Percentiles rank a stretch among this genome's conserved stretches.
phyloP scores from a whole-genome alignment of 176 grass and related monocot species.

The Oryza meridionalis region DNA sequence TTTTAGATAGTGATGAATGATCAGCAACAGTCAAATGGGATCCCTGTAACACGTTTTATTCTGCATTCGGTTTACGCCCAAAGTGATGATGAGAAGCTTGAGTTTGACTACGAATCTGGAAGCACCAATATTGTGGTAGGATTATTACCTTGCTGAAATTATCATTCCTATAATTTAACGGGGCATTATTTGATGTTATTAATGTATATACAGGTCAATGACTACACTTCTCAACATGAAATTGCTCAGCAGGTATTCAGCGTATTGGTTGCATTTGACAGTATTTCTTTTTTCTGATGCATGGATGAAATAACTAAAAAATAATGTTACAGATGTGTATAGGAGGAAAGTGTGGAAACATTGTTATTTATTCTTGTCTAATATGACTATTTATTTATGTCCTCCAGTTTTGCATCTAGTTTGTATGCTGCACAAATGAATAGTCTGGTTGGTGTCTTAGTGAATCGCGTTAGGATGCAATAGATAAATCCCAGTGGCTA shows the following conservation, averaged over 20 bases:
- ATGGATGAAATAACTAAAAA: background rate
- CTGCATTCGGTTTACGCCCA: slow-evolving; percentile 96
- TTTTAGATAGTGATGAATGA: slow-evolving; percentile 98
- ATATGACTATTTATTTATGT: background rate
- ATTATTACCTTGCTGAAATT: slow-evolving; percentile 25
- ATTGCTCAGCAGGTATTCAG: slow-evolving; percentile 81
- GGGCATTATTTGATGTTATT: slow-evolving; percentile 34
- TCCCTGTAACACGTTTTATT: slow-evolving; percentile 86
- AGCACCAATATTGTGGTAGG: slow-evolving; percentile 86
- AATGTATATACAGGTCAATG: slow-evolving; percentile 64
- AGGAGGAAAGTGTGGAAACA: background rate
- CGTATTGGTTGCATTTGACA: background rate
- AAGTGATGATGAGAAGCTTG: slow-evolving; percentile 95
- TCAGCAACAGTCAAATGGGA: slow-evolving; percentile 87
- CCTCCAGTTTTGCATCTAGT: background rate
- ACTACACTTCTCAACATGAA: slow-evolving; percentile 85
- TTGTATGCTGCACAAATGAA: background rate
- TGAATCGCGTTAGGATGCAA: background rate
- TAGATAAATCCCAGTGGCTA: slow-evolving; percentile 5
- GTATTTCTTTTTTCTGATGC: slow-evolving; percentile 1
- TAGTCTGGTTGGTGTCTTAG: background rate
- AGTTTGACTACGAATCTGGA: slow-evolving; percentile 99
- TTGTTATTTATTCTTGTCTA: background rate
- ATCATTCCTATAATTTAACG: slow-evolving; percentile 22
- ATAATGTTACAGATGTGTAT: background rate